Evolutionary conservation across 2,329 filamentous ascomycete species (phyloP).

Genomic region (Kalmusia sp.): DNA sequence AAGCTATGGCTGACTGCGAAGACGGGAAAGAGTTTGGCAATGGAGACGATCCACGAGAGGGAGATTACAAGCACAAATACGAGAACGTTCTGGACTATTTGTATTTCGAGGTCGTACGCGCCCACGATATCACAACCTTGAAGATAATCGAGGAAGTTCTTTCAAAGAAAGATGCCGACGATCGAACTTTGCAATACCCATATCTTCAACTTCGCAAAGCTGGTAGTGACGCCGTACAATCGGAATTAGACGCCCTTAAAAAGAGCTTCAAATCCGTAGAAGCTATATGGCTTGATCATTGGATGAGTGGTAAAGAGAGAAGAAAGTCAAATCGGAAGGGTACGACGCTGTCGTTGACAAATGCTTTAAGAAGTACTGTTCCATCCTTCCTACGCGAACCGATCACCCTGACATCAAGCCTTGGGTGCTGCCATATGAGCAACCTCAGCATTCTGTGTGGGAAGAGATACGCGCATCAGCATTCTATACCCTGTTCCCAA

Average conservation of each 20-base stretch:
- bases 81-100: constrained; percentile 69
- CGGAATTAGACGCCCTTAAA: background rate
- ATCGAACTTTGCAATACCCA: constrained; percentile 8
- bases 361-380: constrained; percentile 24
- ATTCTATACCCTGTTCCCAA: constrained; percentile 39
- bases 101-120: constrained; percentile 61
- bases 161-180: constrained; percentile 17
- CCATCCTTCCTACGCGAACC: constrained; percentile 18
- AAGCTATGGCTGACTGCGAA: constrained; percentile 34
- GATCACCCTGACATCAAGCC: constrained; percentile 16
- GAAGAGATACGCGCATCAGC: constrained; percentile 55
- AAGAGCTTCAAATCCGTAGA: constrained; percentile 8
- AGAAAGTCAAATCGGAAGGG: constrained; percentile 1
- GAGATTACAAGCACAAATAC: constrained; percentile 27
- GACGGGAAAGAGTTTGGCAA: constrained; percentile 21
- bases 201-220: constrained; percentile 6
- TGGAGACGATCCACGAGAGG: constrained; percentile 21
- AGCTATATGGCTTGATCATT: constrained; percentile 14
- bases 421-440: constrained; percentile 21
- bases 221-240: background rate
- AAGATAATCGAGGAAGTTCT: constrained; percentile 32
- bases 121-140: constrained; percentile 42
- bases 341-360: constrained; percentile 21
- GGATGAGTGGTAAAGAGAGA: background rate
- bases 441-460: constrained; percentile 43